Evolutionary conservation across 1,284 basidiomycete species (phyloP).

Genomic region (Cryptococcus deneoformans): DNA sequence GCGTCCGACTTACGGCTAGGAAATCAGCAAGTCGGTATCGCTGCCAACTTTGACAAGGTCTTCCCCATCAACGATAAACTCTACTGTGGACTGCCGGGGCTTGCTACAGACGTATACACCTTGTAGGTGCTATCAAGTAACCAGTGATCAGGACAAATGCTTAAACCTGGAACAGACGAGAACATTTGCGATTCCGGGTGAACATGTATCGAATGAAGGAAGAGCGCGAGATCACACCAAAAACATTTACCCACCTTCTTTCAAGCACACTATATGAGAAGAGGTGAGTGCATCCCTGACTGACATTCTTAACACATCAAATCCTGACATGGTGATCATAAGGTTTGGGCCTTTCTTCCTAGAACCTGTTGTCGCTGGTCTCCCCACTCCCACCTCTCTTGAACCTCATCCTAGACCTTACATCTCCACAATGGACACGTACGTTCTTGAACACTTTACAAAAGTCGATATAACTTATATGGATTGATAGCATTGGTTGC

Average conservation of each 20-base stretch:
- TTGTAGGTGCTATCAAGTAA: slow-evolving; percentile 57
- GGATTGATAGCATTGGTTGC: slow-evolving; percentile 69
- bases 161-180: slow-evolving; percentile 58
- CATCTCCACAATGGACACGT: slow-evolving; percentile 91
- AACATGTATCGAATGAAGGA: slow-evolving; percentile 99
- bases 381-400: slow-evolving; percentile 58
- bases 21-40: slow-evolving; percentile 82
- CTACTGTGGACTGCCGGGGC: slow-evolving; percentile 87
- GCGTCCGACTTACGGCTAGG: slow-evolving; percentile 91
- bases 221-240: slow-evolving; percentile 93
- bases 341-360: slow-evolving; percentile 95
- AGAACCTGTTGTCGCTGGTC: slow-evolving; percentile 93
- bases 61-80: slow-evolving; percentile 93
- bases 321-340: not conserved
- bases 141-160: not conserved
- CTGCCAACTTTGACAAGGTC: slow-evolving; percentile 93
- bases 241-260: slow-evolving; percentile 92
- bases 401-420: slow-evolving; percentile 82
- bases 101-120: slow-evolving; percentile 91
- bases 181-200: slow-evolving; percentile 86
- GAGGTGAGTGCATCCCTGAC: slow-evolving; percentile 52
- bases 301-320: too few species aligned
- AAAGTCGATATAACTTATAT: not conserved
- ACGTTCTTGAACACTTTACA: slow-evolving; percentile 14
- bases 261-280: slow-evolving; percentile 97